These are phyloP conservation scores for Guadua angustifolia DNA, from an alignment of 176 grass and related monocot species.

Conservation along the genomic window DNA sequence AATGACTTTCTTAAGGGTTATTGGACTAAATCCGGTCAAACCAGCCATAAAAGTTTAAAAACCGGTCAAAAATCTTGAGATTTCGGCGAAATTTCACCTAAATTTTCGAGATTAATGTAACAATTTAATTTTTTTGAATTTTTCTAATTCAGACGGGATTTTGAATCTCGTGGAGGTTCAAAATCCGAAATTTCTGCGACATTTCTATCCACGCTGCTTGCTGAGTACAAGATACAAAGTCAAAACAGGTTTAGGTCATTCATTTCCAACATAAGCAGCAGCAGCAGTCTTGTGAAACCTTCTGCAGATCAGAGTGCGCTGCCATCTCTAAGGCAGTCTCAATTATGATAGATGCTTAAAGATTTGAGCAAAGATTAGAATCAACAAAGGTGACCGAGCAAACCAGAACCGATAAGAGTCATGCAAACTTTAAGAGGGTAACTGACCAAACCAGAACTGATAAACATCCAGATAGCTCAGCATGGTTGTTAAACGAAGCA, in stretches of 20 bases:
- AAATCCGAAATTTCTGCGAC: no score
- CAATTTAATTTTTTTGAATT: no score
- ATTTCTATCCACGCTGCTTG: no score
- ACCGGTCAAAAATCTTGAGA: no score
- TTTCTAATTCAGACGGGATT: no score
- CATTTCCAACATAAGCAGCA: background rate
- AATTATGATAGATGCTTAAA: background rate
- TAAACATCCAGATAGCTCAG: background rate
- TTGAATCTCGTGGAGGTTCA: no score
- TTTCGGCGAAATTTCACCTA: no score
- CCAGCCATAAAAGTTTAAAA: no score
- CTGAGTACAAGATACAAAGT: background rate
- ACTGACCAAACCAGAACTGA: background rate
- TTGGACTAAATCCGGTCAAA: no score
- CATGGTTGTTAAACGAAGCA: background rate
- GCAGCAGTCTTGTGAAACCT: background rate
- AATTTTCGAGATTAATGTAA: no score
- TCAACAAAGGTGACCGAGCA: background rate
- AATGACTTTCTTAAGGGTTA: no score
- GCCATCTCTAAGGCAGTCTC: conserved; percentile 2
- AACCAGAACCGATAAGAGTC: background rate
- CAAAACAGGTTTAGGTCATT: background rate
- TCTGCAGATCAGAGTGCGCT: background rate
- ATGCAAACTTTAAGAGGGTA: background rate
- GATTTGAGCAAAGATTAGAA: background rate